Conservation (phyloP, 805 yeast genomes). For the Pichia cabralensis region DNA sequence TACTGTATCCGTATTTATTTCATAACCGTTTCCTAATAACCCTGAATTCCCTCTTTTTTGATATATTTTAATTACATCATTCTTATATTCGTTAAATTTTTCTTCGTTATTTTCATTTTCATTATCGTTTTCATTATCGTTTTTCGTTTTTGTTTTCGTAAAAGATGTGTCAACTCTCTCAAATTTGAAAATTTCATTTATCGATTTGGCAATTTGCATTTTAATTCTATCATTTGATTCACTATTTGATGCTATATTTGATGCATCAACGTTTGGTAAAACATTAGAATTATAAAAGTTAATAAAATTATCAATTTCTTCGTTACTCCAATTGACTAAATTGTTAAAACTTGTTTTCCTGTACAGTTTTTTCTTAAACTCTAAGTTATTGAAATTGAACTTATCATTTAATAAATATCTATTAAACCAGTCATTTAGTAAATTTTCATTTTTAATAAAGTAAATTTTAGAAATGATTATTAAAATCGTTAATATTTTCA, state of each 20-base stretch:
- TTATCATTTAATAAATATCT: background rate
- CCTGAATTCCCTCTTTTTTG: no score
- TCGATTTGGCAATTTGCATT: constrained; percentile 3
- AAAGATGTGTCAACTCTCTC: no score
- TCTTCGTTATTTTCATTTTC: no score
- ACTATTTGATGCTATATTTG: constrained; percentile 1
- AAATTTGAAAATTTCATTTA: constrained; percentile 1
- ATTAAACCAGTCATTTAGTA: constrained; percentile 23
- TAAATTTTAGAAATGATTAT: constrained; percentile 26
- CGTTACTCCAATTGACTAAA: constrained; percentile 39
- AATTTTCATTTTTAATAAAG: constrained; percentile 18
- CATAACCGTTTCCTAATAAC: no score
- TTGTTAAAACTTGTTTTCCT: constrained; percentile 25
- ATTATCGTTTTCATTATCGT: no score
- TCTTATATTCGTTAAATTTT: no score
- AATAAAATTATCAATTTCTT: constrained; percentile 36
- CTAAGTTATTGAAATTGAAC: background rate
- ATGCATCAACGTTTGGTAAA: constrained; percentile 1
- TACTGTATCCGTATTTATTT: no score
- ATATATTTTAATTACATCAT: no score
- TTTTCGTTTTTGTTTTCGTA: no score
- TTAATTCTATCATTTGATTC: constrained; percentile 1
- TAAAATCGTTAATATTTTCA: constrained; percentile 26
- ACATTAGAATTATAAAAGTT: constrained; percentile 28
- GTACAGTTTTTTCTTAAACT: constrained; percentile 12